Base-by-base conservation (phyloP, 2,329 filamentous ascomycete species). In the Colletotrichum zoysiae region DNA sequence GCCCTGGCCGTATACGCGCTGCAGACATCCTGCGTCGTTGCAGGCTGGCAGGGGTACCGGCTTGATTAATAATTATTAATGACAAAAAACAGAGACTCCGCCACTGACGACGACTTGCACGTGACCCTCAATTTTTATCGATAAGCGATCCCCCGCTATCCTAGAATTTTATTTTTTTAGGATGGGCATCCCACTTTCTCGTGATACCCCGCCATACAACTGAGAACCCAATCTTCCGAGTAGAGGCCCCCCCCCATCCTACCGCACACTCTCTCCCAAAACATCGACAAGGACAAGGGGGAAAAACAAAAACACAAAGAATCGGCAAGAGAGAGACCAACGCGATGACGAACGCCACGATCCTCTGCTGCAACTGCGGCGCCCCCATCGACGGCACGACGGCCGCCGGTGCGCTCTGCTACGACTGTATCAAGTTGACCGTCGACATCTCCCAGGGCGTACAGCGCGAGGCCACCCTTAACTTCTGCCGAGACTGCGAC, bases 321-420 rank as follows among this genome's bases (percentile, higher is more conserved):
- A 5, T n/a, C 23, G 38, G 64, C n/a, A 35, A 64, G 35, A 38
- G 14, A 48, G 59, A 44, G 57, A 51, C 14, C 40, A 42, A 26
- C 35, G 60, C 53, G 1, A 74, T 73, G 67, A 72, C 73, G 30
- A 50, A 65, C 48, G 73, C 73, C 50, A 74, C 73, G 44, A 97
- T 98, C 79, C 92, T 99, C 70, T 99, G 96, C 84, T 97, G 94
- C 86, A 97, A 98, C 87, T 99, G 96, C 82, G 96, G 95, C 79
- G 95, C 94, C 73, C 92, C 95, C 50, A 97, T 99, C 78, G 95
- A 98, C 82, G 96, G 96, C 82, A 97, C 95, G 23, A 90, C 91
- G 18, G 88, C 93, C 35, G 91, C 93, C 65, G 95, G 95, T 74
- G 95, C 96, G 51, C 91, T 98, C 69, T 99, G 96, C 85, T 94